Base-by-base conservation (phyloP, 306 rosid species). In the Quercus parvula region DNA sequence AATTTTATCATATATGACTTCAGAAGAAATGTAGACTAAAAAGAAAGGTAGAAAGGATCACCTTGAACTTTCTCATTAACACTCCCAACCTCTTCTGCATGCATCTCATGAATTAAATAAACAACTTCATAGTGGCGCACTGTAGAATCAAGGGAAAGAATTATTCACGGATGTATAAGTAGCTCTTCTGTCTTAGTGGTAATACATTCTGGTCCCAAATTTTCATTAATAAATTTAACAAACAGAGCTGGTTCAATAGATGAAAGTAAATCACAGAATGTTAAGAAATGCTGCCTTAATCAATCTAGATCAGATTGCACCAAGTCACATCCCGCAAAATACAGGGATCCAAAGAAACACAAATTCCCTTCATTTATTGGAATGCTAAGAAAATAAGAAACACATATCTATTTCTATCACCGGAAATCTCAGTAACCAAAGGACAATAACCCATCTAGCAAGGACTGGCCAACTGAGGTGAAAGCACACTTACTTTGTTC, bases 91-190 rank as follows among this genome's bases (percentile, higher is more conserved):
- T 95, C 94, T 71, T 93, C 96, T 4, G 76, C 93, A 61, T 89
- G 85, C 83, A 90, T 82, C 88, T 95, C 98, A 52, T 95, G 95
- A 84, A 95, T 93, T 71, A 95, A 78, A 86, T 91, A 95, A 30
- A 95, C 88, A 82, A 93, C 68, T 84, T 95, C 99, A 27, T 95
- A 93, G 89, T 95, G 99, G 79, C 97, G 92, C 91, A 85, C 99
- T 95, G 87, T 57, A 82, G 22, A 76, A 62, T 76, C 64, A 79
- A 76, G 61, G 44, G 79, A 79, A 67, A 82, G 27, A 82, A 70
- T 19, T 62, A 44, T 76, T 75, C 17, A 75, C 63, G 55, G 41
- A 70, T 20, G 57, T 24, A 15, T 22, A 27, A 68, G 52, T 68
- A 68, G 51, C 25, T 35, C 9, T 67, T 67, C 27, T 35, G 4